These are phyloP conservation scores for Fistulinella cinereoalba DNA, from an alignment of 1,284 basidiomycete species.

Conservation along the genomic window DNA sequence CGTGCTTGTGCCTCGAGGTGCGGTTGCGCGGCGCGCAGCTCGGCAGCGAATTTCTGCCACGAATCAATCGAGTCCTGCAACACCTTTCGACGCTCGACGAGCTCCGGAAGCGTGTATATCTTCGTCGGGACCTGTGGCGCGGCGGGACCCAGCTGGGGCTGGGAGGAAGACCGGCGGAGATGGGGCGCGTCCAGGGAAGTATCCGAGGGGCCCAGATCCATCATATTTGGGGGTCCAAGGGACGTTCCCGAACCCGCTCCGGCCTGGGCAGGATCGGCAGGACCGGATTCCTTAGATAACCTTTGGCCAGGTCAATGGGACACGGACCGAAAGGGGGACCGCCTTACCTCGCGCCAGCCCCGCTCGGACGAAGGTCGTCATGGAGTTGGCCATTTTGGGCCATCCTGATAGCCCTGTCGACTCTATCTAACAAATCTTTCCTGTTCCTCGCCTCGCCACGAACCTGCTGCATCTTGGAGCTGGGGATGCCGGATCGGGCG, in stretches of 20 bases:
- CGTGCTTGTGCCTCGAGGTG: conserved; percentile 10
- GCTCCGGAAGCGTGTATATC: conserved; percentile 29
- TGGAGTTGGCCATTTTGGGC: conserved; percentile 21
- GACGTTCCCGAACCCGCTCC: conserved; percentile 4
- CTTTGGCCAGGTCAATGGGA: conserved; percentile 19
- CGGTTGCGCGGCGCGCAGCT: conserved; percentile 21
- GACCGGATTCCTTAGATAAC: conserved; percentile 1
- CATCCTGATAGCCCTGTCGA: conserved; percentile 32
- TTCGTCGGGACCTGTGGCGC: conserved; percentile 18
- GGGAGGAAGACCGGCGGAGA: conserved; percentile 32
- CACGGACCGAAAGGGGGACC: conserved; percentile 4
- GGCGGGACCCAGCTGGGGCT: conserved; percentile 29
- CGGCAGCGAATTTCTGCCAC: conserved; percentile 20
- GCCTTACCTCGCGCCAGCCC: too few relatives aligned
- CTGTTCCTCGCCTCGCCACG: conserved; percentile 32
- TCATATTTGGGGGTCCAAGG: neutral
- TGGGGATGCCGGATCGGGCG: conserved; percentile 34
- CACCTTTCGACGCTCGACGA: conserved; percentile 23
- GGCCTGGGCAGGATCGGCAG: conserved; percentile 1
- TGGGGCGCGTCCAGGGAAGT: conserved; percentile 19
- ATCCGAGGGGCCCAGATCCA: conserved; percentile 2
- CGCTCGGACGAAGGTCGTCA: too few relatives aligned
- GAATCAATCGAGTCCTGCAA: conserved; percentile 32
- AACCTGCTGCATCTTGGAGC: conserved; percentile 33
- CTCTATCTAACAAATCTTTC: conserved; percentile 31